Base-by-base conservation (phyloP, 1,284 basidiomycete genomes). In the Schizophyllum commune region DNA sequence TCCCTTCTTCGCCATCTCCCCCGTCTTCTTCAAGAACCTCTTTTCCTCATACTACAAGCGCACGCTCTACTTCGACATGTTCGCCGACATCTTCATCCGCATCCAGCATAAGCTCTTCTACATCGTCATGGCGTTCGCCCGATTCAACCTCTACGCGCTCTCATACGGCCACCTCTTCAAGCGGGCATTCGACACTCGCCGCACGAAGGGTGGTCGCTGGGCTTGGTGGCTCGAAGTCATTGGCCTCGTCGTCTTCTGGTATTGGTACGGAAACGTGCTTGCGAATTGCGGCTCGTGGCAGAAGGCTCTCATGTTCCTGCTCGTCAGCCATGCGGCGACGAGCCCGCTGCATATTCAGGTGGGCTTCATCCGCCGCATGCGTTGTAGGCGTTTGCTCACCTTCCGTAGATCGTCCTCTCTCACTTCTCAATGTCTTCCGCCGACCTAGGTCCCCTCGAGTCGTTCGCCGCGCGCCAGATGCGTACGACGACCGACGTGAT, bases 31-130 rank as follows among this genome's bases (percentile, higher is more conserved):
- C 71, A 78, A 81, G 56, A 89, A 85, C 21, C 76, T 98, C 1
- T 97, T 92, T 83, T 96, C 93, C 2, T 94, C 95, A 0, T 99
- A 98, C 76, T 97, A 99, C 81, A 91, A 94, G 68, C 89, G 94
- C 59, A 82, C 88, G 63, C 86, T 99, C 81, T 74, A 77, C 56
- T 91, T 96, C 68, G 94, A 98, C 66, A 64, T 75, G 13, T 81
- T 89, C 65, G 78, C 91, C 7, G 82, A 82, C 32, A 68, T 85
- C 65, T 75, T 96, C 67, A 77, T 98, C 60, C 75, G 85, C 13
- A 62, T 93, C 21, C 96, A 99, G 78, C 96, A 98, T 75, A 88
- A 89, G 63, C 80, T 98, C 52, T 99, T 98, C 77, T 99, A 98
- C 75, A 62, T 97, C 67, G 80, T 99, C 69, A 90, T 99, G 79